A percentile compares a stretch with the other conserved stretches of the same genome.
These are phyloP conservation scores for Schizosaccharomyces octosporus DNA, from an alignment of 805 yeast species.

Conservation along the genomic window DNA sequence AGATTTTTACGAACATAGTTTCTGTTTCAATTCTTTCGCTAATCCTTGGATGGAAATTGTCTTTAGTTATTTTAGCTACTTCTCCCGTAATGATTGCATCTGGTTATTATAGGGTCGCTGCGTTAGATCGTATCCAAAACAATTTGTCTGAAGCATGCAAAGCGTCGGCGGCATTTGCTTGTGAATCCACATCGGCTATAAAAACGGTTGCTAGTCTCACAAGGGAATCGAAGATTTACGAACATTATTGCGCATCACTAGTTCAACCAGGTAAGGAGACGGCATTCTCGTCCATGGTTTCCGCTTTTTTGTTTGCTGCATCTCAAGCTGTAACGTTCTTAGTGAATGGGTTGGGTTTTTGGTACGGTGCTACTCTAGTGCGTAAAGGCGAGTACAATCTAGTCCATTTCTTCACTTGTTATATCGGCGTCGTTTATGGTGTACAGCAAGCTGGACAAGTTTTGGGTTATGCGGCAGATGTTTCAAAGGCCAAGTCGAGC, in stretches of 20 bases:
- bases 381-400: conserved; percentile 12
- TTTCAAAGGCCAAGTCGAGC: conserved; percentile 19
- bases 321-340: conserved; percentile 19
- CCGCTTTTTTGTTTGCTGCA: conserved; percentile 15
- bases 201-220: conserved; percentile 20
- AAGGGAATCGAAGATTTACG: conserved; percentile 17
- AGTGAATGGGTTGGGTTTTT: conserved; percentile 19
- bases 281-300: conserved; percentile 5
- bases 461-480: conserved; percentile 20
- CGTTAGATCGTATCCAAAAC: conserved; percentile 14
- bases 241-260: conserved; percentile 10
- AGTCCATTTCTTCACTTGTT: conserved; percentile 18
- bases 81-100: conserved; percentile 15
- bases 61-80: conserved; percentile 19
- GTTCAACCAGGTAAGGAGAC: conserved; percentile 2
- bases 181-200: conserved; percentile 18
- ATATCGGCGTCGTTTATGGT: conserved; percentile 17
- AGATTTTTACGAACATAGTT: conserved; percentile 15
- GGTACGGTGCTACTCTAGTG: conserved; percentile 20
- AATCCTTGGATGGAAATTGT: conserved; percentile 19
- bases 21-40: conserved; percentile 18
- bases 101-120: conserved; percentile 17
- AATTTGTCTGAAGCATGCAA: conserved; percentile 17
- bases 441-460: conserved; percentile 20
- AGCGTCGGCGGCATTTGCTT: conserved; percentile 19